Base-by-base conservation (phyloP, 1,284 basidiomycete genomes). In the Earliella scabrosa region DNA sequence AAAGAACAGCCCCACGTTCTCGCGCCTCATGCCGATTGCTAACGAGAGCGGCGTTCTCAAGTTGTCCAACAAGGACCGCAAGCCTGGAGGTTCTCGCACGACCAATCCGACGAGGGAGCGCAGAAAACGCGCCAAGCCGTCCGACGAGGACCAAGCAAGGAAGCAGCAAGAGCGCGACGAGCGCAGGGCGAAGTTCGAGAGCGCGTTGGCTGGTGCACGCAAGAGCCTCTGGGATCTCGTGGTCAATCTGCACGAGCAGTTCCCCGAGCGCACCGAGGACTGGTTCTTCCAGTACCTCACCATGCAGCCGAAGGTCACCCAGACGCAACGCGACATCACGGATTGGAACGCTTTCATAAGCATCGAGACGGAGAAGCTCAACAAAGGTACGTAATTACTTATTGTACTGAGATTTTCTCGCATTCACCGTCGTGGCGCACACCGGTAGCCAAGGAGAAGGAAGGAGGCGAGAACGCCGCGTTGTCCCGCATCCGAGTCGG, bases 261-360 rank as follows among this genome's bases (percentile, higher is more conserved):
- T n/a, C 36, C 36, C 36, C 7, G 36, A 38, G 16, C 36, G 20
- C 36, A 3, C 36, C 9, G 36, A 13, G 3, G 7, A 38, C 16
- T 38, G n/a, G 14, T 38, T 16, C 16, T 18, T 9, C 4, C 2
- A 18, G 36, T 18, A 38, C 3, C 3, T 38, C 36, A 13, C 20
- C 4, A 14, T 4, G 4, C 16, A 38, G 3, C 18, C 16, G 16
- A 38, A 38, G 16, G 8, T 9, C 14, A 38, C n/a, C 4, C 3
- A 18, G 14, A n/a, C 11, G 16, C n/a, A 9, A 18, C 4, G 8
- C 16, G 34, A 21, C n/a, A 23, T 53, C 23, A 45, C 31, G 35
- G 21, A 32, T 7, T 52, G 44, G 43, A 45, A 52, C 31, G 44
- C 32, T n/a, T 52, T 52, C 41, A 29, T 39, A n/a, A 52, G 45